These are phyloP conservation scores for Linum lewisii DNA, from an alignment of 345 rosid species.

Conservation along the genomic window DNA sequence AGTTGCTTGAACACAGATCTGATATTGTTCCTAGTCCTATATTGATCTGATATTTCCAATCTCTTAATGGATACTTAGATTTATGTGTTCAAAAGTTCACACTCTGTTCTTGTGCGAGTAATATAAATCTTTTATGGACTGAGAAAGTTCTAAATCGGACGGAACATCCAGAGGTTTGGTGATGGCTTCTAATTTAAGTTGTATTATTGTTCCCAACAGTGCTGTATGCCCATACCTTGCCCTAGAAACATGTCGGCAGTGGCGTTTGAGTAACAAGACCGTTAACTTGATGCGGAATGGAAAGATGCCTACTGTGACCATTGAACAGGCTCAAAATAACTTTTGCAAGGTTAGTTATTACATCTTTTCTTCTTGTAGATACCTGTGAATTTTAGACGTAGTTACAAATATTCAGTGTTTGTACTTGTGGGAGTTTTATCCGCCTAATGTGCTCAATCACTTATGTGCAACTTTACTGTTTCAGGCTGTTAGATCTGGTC, in stretches of 20 bases:
- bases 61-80: neutral
- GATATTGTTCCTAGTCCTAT: neutral
- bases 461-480: slow-evolving; percentile 15
- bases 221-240: slow-evolving; percentile 95
- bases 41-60: neutral
- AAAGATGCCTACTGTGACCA: slow-evolving; percentile 95
- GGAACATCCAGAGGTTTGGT: neutral
- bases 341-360: slow-evolving; percentile 56
- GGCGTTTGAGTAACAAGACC: slow-evolving; percentile 92
- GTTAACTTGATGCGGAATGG: slow-evolving; percentile 90
- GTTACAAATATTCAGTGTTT: neutral
- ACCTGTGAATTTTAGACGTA: too few relatives aligned
- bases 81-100: neutral
- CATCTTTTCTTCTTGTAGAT: neutral
- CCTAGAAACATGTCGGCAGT: slow-evolving; percentile 89
- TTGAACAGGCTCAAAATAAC: slow-evolving; percentile 92
- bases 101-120: neutral
- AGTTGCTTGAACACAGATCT: neutral
- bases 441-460: too few relatives aligned
- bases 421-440: neutral
- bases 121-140: neutral
- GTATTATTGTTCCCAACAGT: slow-evolving; percentile 25
- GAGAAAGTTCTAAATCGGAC: neutral
- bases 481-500: slow-evolving; percentile 91
- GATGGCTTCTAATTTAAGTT: neutral